Evolutionary conservation across 495 filamentous ascomycete genomes (phyloP).

Genomic region (Immersiella caudata): DNA sequence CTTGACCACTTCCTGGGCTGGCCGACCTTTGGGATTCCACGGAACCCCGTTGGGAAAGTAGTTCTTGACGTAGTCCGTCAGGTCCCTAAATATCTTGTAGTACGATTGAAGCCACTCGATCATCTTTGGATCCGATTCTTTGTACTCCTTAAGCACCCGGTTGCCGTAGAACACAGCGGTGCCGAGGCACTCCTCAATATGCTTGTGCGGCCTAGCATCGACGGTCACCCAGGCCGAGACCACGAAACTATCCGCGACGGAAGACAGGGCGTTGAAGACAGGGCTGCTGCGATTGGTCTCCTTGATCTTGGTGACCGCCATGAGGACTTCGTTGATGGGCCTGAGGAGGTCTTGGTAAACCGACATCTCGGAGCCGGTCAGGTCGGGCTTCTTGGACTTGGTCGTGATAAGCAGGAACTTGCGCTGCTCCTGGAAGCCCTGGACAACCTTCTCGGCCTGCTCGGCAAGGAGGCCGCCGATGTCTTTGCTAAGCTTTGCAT

Average conservation of each 20-base stretch:
- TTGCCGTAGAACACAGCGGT: conserved; percentile 91
- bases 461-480: conserved; percentile 78
- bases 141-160: conserved; percentile 82
- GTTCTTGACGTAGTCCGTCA: conserved; percentile 77
- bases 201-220: conserved; percentile 76
- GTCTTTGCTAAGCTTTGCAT: conserved; percentile 73
- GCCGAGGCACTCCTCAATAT: conserved; percentile 74
- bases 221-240: conserved; percentile 84
- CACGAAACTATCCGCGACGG: conserved; percentile 86
- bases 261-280: conserved; percentile 74
- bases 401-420: conserved; percentile 86
- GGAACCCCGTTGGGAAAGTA: conserved; percentile 77
- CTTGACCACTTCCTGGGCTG: conserved; percentile 69
- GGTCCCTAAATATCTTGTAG: conserved; percentile 81
- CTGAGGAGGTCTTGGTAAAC: conserved; percentile 66
- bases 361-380: conserved; percentile 66
- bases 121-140: conserved; percentile 84
- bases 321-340: conserved; percentile 77
- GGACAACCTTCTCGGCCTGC: conserved; percentile 56
- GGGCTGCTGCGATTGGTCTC: conserved; percentile 74
- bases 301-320: conserved; percentile 72
- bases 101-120: conserved; percentile 86
- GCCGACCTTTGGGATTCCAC: conserved; percentile 84
- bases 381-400: conserved; percentile 88
- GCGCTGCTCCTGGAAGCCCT: conserved; percentile 76